Evolutionary conservation across 257 asterid genomes (phyloP).

Genomic region (Fraxinus excelsior): DNA sequence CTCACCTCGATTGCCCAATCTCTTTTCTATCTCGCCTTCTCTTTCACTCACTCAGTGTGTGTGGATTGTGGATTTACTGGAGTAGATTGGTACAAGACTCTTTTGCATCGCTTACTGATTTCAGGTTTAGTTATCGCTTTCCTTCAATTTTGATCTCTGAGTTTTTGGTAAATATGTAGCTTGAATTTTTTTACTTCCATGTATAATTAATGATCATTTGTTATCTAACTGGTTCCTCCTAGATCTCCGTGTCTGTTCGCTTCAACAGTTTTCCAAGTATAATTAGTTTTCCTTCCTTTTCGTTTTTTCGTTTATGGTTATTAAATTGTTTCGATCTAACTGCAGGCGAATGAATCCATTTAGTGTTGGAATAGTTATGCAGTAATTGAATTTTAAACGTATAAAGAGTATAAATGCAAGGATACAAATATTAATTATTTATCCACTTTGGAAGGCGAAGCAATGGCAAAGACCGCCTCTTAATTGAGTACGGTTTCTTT

Average conservation of each 20-base stretch:
- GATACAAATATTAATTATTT: not conserved
- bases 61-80: constrained; percentile 11
- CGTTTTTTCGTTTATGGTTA: not conserved
- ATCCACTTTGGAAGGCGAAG: not conserved
- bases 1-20: constrained; percentile 13
- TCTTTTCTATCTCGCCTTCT: not conserved
- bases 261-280: not conserved
- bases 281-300: not conserved
- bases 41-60: not conserved
- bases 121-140: constrained; percentile 2
- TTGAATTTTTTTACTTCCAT: not conserved
- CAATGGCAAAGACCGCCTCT: not conserved
- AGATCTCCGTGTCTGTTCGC: not conserved
- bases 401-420: not conserved
- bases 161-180: not conserved
- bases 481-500: not conserved
- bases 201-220: not conserved
- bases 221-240: not conserved
- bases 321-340: not conserved
- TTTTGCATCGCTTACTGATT: not conserved
- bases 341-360: not conserved
- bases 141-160: not conserved
- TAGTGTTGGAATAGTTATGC: not conserved
- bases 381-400: not conserved
- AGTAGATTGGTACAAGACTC: constrained; percentile 2